Percentiles rank a stretch among this genome's conserved stretches.
Evolutionary conservation across 2,329 filamentous ascomycete genomes (phyloP).

Genomic region (Colletotrichum trifolii): DNA sequence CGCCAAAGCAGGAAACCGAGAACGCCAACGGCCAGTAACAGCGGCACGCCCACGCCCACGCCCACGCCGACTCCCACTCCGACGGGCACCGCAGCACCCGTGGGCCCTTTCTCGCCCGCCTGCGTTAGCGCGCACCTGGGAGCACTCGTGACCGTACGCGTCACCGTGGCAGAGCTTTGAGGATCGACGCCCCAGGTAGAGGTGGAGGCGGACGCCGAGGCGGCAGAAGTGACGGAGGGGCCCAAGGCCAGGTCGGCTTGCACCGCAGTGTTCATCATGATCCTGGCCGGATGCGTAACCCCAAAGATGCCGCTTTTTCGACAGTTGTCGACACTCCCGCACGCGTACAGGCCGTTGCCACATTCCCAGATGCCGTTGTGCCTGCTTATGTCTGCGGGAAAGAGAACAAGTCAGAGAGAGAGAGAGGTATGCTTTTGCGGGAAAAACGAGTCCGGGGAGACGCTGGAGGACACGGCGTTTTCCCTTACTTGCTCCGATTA

Average conservation of each 20-base stretch:
- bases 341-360: neutral
- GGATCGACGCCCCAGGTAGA: neutral
- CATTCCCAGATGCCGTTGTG: neutral
- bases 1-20: neutral
- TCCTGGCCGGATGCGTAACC: neutral
- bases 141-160: too few relatives aligned
- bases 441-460: too few relatives aligned
- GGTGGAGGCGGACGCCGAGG: neutral
- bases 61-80: too few relatives aligned
- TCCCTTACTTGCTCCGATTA: neutral
- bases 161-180: too few relatives aligned
- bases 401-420: too few relatives aligned
- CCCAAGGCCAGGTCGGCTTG: neutral
- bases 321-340: neutral
- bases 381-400: neutral
- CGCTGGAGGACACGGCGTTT: neutral
- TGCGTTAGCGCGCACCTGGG: too few relatives aligned
- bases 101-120: too few relatives aligned
- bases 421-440: too few relatives aligned
- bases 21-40: neutral
- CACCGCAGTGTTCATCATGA: neutral
- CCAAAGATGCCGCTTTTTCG: neutral
- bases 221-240: neutral
- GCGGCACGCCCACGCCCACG: neutral
- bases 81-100: too few relatives aligned